phyloP scores from a whole-genome alignment of 1,139 yeast genomes.

The Geotrichum siamense region DNA sequence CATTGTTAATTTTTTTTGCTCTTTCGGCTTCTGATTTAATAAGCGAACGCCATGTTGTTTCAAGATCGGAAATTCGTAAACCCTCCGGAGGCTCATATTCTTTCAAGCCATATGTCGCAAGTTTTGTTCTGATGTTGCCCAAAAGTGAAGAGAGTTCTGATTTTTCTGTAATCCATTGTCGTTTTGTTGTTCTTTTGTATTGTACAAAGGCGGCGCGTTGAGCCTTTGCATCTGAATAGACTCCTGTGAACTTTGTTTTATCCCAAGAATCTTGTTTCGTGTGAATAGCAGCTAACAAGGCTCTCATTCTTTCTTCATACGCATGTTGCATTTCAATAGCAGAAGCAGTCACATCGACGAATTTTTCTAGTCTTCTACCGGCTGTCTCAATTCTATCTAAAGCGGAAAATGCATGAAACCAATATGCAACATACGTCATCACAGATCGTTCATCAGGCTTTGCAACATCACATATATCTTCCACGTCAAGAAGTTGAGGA shows the following conservation, averaged over 20 bases:
- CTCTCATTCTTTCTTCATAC: slow-evolving; percentile 33
- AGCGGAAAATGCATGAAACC: slow-evolving; percentile 50
- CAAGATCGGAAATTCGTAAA: slow-evolving; percentile 30
- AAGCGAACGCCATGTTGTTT: slow-evolving; percentile 32
- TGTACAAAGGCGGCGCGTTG: slow-evolving; percentile 29
- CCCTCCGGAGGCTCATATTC: slow-evolving; percentile 36
- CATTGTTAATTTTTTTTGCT: slow-evolving; percentile 33
- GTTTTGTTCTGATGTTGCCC: slow-evolving; percentile 37
- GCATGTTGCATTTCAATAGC: slow-evolving; percentile 35
- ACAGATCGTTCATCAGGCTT: slow-evolving; percentile 61
- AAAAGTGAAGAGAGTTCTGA: slow-evolving; percentile 35
- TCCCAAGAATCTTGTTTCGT: slow-evolving; percentile 26
- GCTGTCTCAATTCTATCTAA: slow-evolving; percentile 38
- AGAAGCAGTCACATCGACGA: slow-evolving; percentile 35
- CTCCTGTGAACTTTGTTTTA: slow-evolving; percentile 28
- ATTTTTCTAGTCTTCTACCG: slow-evolving; percentile 37
- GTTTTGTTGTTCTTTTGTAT: slow-evolving; percentile 33
- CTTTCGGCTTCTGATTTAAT: slow-evolving; percentile 32
- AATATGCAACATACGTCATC: slow-evolving; percentile 58
- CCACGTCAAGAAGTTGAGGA: slow-evolving; percentile 52
- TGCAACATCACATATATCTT: slow-evolving; percentile 45
- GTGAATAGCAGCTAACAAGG: slow-evolving; percentile 28
- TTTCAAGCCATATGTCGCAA: slow-evolving; percentile 35
- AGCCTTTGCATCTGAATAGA: slow-evolving; percentile 32
- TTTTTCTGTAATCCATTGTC: slow-evolving; percentile 38